Evolutionary conservation across 257 asterid species (phyloP).

Genomic region (Solanum dulcamara): DNA sequence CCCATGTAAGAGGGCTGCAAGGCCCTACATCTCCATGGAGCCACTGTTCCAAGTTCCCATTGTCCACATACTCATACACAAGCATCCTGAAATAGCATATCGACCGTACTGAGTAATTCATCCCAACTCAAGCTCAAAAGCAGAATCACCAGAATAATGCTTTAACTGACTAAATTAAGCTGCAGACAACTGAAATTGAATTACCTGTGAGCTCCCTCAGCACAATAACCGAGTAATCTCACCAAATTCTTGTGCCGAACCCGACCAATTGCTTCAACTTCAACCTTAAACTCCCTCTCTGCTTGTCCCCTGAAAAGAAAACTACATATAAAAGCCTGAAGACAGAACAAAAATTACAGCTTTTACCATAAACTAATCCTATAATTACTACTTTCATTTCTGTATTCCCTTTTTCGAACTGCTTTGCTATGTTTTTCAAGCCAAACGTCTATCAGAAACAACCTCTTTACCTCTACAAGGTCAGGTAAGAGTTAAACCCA

Average conservation of each 20-base stretch:
- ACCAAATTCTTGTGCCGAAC: slow-evolving; percentile 89
- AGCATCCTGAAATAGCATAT: slow-evolving; percentile 48
- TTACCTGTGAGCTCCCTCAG: slow-evolving; percentile 92
- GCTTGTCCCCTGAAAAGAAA: slow-evolving; percentile 72
- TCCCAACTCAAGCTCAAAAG: background rate
- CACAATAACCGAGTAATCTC: slow-evolving; percentile 86
- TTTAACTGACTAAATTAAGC: background rate
- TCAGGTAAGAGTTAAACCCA: background rate
- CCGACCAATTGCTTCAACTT: slow-evolving; percentile 89
- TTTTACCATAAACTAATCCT: background rate
- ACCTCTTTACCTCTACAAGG: background rate
- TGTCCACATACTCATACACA: slow-evolving; percentile 76
- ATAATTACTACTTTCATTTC: background rate
- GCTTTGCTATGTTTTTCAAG: background rate
- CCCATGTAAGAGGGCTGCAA: slow-evolving; percentile 85
- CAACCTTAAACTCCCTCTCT: slow-evolving; percentile 87
- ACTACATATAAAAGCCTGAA: background rate
- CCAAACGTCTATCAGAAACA: background rate
- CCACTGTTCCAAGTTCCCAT: slow-evolving; percentile 93
- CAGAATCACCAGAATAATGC: background rate
- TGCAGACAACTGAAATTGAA: background rate
- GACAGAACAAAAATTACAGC: background rate
- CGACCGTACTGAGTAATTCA: background rate
- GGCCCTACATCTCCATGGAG: slow-evolving; percentile 92
- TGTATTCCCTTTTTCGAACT: background rate